phyloP scores from a whole-genome alignment of 2,329 filamentous ascomycete genomes.

The Curvularia lunata region DNA sequence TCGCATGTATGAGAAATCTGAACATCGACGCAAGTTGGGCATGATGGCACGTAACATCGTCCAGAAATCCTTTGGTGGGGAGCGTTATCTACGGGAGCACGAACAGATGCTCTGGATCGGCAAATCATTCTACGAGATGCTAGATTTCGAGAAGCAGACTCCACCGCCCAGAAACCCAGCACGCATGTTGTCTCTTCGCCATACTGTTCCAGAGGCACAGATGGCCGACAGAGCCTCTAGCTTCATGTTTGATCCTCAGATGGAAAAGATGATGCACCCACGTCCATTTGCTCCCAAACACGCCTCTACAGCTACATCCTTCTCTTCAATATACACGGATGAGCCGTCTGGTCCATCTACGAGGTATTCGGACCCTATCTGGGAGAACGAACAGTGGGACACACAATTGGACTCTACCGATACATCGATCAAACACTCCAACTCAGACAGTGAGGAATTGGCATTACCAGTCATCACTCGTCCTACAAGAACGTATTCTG shows the following conservation, averaged over 20 bases:
- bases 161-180: constrained; percentile 41
- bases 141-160: constrained; percentile 32
- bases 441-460: constrained; percentile 26
- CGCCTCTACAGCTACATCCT: constrained; percentile 38
- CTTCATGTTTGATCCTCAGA: constrained; percentile 36
- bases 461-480: constrained; percentile 14
- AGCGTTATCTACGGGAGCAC: constrained; percentile 66
- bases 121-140: constrained; percentile 46
- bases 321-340: constrained; percentile 44
- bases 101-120: constrained; percentile 59
- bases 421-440: constrained; percentile 30
- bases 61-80: constrained; percentile 64
- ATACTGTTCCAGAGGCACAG: constrained; percentile 10
- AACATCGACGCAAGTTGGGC: constrained; percentile 62
- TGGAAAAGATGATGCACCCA: constrained; percentile 49
- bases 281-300: constrained; percentile 31
- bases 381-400: constrained; percentile 31
- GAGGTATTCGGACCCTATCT: constrained; percentile 23
- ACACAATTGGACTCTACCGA: constrained; percentile 22
- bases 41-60: constrained; percentile 66
- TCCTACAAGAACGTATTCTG: constrained; percentile 22
- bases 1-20: constrained; percentile 66
- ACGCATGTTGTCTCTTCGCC: constrained; percentile 35
- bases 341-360: constrained; percentile 29
- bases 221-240: constrained; percentile 31